Evolutionary conservation across 148 eudicot species (phyloP), one percentile per base, ranked within the genome.

Genomic region (Nyssa sinensis): DNA sequence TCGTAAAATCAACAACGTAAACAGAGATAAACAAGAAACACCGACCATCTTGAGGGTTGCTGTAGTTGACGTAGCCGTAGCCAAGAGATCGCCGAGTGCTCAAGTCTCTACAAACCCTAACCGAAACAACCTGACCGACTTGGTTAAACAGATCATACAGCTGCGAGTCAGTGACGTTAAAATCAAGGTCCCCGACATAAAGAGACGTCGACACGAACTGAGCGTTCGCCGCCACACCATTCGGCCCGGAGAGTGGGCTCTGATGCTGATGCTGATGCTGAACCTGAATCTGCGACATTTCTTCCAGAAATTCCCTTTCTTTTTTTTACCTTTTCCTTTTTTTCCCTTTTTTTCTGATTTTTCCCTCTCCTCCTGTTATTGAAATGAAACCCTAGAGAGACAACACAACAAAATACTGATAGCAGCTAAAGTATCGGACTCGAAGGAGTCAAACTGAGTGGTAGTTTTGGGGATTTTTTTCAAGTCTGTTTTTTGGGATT

Each of bases 101-200:
- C 75, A 88, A 64, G 74, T 91, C 98, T 60, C 93, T 76, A 63
- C 98, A 94, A 80, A 94, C 93, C 91, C 97, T 84, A 79, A 94
- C 98, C 4, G 98, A 91, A 8, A 91, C 95, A 59, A 91, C 97
- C 78, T 88, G 91, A 0, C 95, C 97, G 23, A 90, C 86, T 73
- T 87, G 89, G 75, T 84, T 88, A 74, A 94, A 94, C 86, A 94
- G 85, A 87, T 94, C 97, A 17, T 83, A 94, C 61, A 94, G 80
- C 84, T 94, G 98, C 35, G 97, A 88, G 41, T 94, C 98, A 10
- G 91, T 90, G 14, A 94, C 97, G 27, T 75, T 88, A 4, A 78
- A 69, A n/a, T 94, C 98, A 67, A 94, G 78, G 72, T 94, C 98
- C 60, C 98, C 98, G 0, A 94, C 97, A 27, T 91, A 94, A 35